Evolutionary conservation across 1,284 basidiomycete species (phyloP), one percentile per base, ranked within the genome.

Genomic region (Peniophora sp.): DNA sequence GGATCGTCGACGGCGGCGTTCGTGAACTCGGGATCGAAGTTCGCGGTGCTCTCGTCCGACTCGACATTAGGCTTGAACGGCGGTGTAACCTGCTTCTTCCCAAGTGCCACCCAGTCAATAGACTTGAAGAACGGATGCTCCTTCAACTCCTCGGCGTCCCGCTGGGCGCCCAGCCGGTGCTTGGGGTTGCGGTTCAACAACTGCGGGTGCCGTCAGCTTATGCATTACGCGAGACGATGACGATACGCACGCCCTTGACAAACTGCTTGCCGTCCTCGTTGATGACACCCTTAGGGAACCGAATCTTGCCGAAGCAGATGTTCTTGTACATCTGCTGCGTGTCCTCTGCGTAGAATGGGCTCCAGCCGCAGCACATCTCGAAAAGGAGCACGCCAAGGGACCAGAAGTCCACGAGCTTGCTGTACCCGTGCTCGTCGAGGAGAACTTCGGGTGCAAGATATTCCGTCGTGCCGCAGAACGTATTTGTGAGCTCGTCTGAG

Each of bases 321-420:
- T 96, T 91, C 78, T 94, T 94, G 76, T 99, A 99, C 97, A 99
- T 99, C 70, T 97, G 92, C 67, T 99, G 96, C 15, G 94, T 98
- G 66, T 99, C 97, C 63, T 99, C 97, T 14, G 96, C 96, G 64
- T 99, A 99, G 73, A 99, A 99, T 35, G 97, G 97, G 66, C 90
- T 94, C 97, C 97, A 99, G 15, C 97, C 97, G 62, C 97, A 99
- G 66, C 96, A 99, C 97, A 99, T 99, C 69, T 95, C 92, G 62
- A 95, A 95, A 32, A 95, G 72, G 41, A 92, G 74, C 15, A 95
- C 93, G 47, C 94, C 95, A 11, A 98, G 73, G 47, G 88, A 92
- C 97, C 97, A 99, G 66, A 99, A 99, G 66, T 99, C 97, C 58
- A 99, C 97, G 51, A 97, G 84, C 71, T 99, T 99, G 52, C 91